A percentile compares a stretch with the other conserved stretches of the same genome.
Conservation (phyloP, 2,329 filamentous ascomycete species). For the Paecilomyces sp. region DNA sequence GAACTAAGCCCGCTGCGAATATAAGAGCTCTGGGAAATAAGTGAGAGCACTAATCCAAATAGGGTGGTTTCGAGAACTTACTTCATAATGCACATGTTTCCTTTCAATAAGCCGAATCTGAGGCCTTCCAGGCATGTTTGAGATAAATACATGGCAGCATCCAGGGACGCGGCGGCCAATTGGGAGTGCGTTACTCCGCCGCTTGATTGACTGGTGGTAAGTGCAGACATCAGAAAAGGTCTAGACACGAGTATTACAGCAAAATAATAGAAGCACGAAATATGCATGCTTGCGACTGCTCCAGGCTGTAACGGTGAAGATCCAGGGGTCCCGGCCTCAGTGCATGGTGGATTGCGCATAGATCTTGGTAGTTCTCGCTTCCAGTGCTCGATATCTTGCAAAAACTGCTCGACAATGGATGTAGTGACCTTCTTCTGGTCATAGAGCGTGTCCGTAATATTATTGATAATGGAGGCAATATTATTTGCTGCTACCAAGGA, state of each 20-base stretch:
- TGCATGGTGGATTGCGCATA: neutral
- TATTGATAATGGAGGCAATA: too few relatives aligned
- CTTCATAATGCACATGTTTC: slow-evolving; percentile 56
- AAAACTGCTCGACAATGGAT: too few relatives aligned
- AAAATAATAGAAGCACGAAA: slow-evolving; percentile 54
- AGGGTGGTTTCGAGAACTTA: slow-evolving; percentile 21
- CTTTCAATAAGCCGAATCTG: slow-evolving; percentile 38
- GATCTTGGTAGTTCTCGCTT: neutral
- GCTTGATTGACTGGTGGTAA: too few relatives aligned
- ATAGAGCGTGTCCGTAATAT: too few relatives aligned
- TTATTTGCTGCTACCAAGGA: too few relatives aligned
- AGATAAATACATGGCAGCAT: slow-evolving; percentile 49
- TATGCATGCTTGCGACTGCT: slow-evolving; percentile 46
- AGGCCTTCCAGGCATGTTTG: slow-evolving; percentile 47
- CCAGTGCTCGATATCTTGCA: too few relatives aligned
- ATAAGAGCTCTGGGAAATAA: slow-evolving; percentile 39
- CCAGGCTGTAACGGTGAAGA: neutral
- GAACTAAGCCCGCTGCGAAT: slow-evolving; percentile 51
- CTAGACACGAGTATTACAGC: slow-evolving; percentile 52
- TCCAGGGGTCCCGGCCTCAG: neutral
- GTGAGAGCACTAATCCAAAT: neutral
- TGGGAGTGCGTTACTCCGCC: slow-evolving; percentile 31
- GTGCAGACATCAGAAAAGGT: slow-evolving; percentile 36
- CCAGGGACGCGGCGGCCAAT: slow-evolving; percentile 48
- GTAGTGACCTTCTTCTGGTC: too few relatives aligned